phyloP scores from a whole-genome alignment of 331 rosid species.

The Pyrus hybrid region DNA sequence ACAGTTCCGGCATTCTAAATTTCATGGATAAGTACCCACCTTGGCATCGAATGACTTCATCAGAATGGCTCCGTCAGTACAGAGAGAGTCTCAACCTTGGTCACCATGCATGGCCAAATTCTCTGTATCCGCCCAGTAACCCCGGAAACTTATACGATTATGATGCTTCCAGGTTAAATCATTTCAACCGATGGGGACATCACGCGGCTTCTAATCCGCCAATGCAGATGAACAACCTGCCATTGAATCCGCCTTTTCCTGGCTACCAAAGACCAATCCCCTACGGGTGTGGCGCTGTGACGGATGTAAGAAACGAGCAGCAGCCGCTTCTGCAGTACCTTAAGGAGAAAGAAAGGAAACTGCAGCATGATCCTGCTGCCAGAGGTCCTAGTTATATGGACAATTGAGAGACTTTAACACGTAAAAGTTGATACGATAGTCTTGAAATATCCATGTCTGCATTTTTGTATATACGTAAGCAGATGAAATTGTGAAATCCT shows the following conservation, averaged over 20 bases:
- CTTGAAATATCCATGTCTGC: background rate
- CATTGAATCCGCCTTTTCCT: slow-evolving; percentile 41
- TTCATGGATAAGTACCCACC: slow-evolving; percentile 33
- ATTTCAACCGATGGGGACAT: slow-evolving; percentile 36
- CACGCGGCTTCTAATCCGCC: slow-evolving; percentile 34
- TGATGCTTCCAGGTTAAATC: slow-evolving; percentile 34
- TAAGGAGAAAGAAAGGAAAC: slow-evolving; percentile 68
- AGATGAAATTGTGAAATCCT: background rate
- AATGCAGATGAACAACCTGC: slow-evolving; percentile 35
- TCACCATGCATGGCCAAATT: slow-evolving; percentile 29
- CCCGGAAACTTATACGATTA: slow-evolving; percentile 26
- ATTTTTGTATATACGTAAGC: background rate
- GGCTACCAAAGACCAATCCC: slow-evolving; percentile 56
- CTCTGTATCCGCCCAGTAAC: slow-evolving; percentile 27
- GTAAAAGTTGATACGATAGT: too few relatives aligned
- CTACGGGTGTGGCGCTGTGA: slow-evolving; percentile 51
- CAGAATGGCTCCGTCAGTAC: slow-evolving; percentile 96
- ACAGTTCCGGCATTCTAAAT: slow-evolving; percentile 34
- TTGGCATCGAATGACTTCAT: slow-evolving; percentile 66
- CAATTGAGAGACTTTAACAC: slow-evolving; percentile 17
- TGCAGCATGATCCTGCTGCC: slow-evolving; percentile 50
- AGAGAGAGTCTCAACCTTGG: slow-evolving; percentile 46
- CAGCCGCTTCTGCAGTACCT: slow-evolving; percentile 60
- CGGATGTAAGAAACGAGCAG: slow-evolving; percentile 57
- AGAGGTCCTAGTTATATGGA: slow-evolving; percentile 61